Evolutionary conservation across 2,329 filamentous ascomycete species (phyloP).

Genomic region (Incumbomyces lentus): DNA sequence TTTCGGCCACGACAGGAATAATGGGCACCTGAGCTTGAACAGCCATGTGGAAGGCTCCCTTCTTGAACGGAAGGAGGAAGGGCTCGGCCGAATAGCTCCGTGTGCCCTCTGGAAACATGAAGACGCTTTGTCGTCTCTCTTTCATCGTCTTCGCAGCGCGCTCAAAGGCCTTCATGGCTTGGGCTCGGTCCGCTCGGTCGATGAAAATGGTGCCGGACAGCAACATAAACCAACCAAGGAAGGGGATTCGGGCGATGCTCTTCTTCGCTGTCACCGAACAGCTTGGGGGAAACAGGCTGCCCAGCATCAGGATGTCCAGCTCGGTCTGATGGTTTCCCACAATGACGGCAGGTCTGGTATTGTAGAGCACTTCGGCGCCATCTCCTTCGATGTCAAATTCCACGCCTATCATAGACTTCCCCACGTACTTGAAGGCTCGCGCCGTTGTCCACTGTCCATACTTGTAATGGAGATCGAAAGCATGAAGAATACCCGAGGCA

Average conservation of each 20-base stretch:
- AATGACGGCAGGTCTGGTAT: slow-evolving; percentile 72
- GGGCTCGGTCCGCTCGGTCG: slow-evolving; percentile 74
- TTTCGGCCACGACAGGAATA: slow-evolving; percentile 71
- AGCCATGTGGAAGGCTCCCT: slow-evolving; percentile 93
- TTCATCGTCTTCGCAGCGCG: slow-evolving; percentile 73
- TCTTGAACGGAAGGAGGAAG: slow-evolving; percentile 88
- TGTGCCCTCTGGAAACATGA: slow-evolving; percentile 66
- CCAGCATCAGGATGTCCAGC: slow-evolving; percentile 86
- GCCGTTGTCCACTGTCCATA: slow-evolving; percentile 78
- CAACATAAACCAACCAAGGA: slow-evolving; percentile 90
- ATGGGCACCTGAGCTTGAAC: slow-evolving; percentile 89
- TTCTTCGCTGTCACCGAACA: slow-evolving; percentile 90
- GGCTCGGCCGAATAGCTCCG: slow-evolving; percentile 78
- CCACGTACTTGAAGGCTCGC: slow-evolving; percentile 67
- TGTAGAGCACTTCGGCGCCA: slow-evolving; percentile 54
- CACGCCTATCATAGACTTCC: slow-evolving; percentile 66
- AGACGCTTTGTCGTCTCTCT: slow-evolving; percentile 50
- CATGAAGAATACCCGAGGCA: slow-evolving; percentile 59
- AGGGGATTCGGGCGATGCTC: slow-evolving; percentile 64
- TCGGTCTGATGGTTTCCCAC: slow-evolving; percentile 94
- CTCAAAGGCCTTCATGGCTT: slow-evolving; percentile 75
- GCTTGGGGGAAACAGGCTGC: slow-evolving; percentile 77
- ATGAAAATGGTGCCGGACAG: slow-evolving; percentile 89
- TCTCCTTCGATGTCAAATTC: slow-evolving; percentile 57
- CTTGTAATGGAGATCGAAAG: slow-evolving; percentile 56